Evolutionary conservation across 345 rosid species (phyloP).

Genomic region (Ailanthus altissimus): DNA sequence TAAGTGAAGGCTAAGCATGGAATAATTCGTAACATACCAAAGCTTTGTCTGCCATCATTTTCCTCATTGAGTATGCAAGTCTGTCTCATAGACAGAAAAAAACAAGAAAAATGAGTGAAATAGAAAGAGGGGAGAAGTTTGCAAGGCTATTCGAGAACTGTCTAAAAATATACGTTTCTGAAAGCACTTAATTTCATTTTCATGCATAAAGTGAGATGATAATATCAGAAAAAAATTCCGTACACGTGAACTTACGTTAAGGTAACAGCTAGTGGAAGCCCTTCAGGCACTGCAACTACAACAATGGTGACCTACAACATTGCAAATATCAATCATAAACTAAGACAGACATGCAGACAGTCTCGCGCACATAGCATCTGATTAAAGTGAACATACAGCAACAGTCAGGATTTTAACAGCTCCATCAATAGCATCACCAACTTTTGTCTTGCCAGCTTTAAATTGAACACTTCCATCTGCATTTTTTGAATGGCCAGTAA

Average conservation of each 20-base stretch:
- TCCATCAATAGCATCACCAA: constrained; percentile 62
- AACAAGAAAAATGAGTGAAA: constrained; percentile 2
- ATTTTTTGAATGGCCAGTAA: constrained; percentile 71
- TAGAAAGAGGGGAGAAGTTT: neutral
- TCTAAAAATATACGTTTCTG: neutral
- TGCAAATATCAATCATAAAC: constrained; percentile 19
- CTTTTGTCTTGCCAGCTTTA: constrained; percentile 56
- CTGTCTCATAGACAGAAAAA: constrained; percentile 38
- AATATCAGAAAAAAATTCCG: constrained; percentile 6
- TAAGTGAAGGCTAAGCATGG: neutral
- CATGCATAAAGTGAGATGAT: neutral
- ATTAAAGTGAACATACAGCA: constrained; percentile 60
- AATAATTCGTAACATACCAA: constrained; percentile 54
- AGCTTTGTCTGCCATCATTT: constrained; percentile 99
- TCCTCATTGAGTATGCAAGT: constrained; percentile 96
- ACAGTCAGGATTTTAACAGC: constrained; percentile 77
- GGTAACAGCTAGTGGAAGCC: constrained; percentile 98
- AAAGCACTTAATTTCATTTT: neutral
- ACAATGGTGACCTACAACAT: constrained; percentile 84
- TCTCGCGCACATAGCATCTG: neutral
- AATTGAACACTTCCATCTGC: constrained; percentile 50
- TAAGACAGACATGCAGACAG: neutral
- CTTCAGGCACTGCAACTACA: constrained; percentile 98
- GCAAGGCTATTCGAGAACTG: neutral
- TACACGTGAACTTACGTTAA: constrained; percentile 66